These are phyloP conservation scores for Phytophthora capsici DNA, from an alignment of 352 stramenopile genomes.

Conservation along the genomic window DNA sequence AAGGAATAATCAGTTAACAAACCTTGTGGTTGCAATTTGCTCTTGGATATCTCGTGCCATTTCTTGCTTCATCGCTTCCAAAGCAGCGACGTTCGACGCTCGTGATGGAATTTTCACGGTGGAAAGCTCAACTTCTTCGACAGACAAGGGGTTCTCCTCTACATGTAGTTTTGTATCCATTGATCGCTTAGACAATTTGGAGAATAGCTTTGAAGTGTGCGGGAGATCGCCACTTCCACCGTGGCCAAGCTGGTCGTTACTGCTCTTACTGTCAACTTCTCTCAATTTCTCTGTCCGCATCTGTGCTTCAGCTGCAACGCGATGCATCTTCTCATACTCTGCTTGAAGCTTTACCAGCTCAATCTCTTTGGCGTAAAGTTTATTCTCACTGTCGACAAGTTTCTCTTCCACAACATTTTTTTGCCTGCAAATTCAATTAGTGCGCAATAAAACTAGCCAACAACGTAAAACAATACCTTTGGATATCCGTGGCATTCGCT, in stretches of 20 bases:
- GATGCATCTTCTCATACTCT: slow-evolving; percentile 48
- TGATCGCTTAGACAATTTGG: slow-evolving; percentile 16
- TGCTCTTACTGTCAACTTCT: background rate
- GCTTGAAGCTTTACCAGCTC: slow-evolving; percentile 39
- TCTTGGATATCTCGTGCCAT: slow-evolving; percentile 50
- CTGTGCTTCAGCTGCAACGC: slow-evolving; percentile 48
- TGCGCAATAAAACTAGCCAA: background rate
- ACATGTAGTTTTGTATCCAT: background rate
- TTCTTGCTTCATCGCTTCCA: slow-evolving; percentile 46
- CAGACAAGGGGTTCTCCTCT: background rate
- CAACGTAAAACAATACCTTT: slow-evolving; percentile 38
- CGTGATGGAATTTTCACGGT: background rate
- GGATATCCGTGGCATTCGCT: slow-evolving; percentile 47
- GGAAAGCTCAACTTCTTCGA: background rate
- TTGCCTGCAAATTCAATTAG: slow-evolving; percentile 38
- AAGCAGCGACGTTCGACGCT: slow-evolving; percentile 40
- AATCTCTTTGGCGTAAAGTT: slow-evolving; percentile 46
- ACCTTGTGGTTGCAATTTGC: slow-evolving; percentile 62
- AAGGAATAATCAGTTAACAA: slow-evolving; percentile 2
- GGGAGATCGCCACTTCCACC: slow-evolving; percentile 7
- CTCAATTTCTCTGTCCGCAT: slow-evolving; percentile 37
- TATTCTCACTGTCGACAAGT: slow-evolving; percentile 43
- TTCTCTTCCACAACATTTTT: slow-evolving; percentile 59
- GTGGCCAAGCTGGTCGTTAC: background rate
- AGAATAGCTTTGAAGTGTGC: slow-evolving; percentile 27